Evolutionary conservation across 257 asterid species (phyloP), one percentile per base, ranked within the genome.

Genomic region (Striga asiatica): DNA sequence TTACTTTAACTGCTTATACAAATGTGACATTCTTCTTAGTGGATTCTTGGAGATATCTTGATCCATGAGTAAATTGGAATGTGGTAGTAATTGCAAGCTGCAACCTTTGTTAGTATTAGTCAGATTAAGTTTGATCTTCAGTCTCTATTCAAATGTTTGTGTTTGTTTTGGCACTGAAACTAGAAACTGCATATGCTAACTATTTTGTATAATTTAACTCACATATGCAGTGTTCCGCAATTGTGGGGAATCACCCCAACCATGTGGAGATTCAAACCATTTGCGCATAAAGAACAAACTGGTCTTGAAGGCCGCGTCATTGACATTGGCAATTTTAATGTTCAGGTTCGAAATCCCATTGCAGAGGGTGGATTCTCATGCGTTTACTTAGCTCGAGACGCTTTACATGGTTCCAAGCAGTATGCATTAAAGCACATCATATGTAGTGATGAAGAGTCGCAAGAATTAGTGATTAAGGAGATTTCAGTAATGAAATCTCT

Each of bases 291-390:
- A 76, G 99, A 92, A 58, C 95, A 78, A 66, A 71, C 75, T 54
- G 99, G 99, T 68, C 93, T 92, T 66, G 99, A 92, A 71, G 96
- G 95, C 38, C 99, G 97, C 19, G 61, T 71, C 60, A 73, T 92
- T 53, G 99, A 92, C 74, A 76, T 92, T 20, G 88, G 93, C 50
- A 81, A 60, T 73, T 73, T 80, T 74, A 92, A 92, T 74, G 77
- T 92, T 67, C 93, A 84, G 58, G 81, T 92, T 54, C 83, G 86
- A 28, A 92, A 82, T 74, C 80, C 61, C 50, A 84, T 92, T 51
- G 97, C 97, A 10, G 99, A 88, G 77, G 99, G 99, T 54, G 97
- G 97, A 66, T 92, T 92, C 79, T 92, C 99, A 45, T 78, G 81
- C 63, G 99, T 92, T 67, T 88, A 87, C 69, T 67, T 76, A 51